Evolutionary conservation across 2,329 filamentous ascomycete genomes (phyloP).

Genomic region (Calonectria crousiana): DNA sequence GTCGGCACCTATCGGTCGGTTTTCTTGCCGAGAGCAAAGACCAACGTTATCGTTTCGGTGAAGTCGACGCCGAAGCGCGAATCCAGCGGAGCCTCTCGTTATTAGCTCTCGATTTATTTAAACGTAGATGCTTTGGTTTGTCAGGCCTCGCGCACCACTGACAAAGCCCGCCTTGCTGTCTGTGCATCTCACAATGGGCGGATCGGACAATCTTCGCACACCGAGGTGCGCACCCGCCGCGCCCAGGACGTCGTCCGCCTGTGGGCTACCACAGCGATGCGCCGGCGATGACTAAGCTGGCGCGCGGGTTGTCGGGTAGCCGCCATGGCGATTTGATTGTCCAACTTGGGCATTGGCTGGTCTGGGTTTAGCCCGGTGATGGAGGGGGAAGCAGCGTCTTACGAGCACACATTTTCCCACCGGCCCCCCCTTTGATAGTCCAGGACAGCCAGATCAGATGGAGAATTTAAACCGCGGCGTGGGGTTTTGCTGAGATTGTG

Average conservation of each 20-base stretch:
- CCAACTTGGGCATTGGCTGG: constrained; percentile 20
- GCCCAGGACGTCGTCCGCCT: neutral
- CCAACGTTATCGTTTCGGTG: neutral
- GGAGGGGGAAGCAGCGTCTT: neutral
- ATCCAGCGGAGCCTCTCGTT: neutral
- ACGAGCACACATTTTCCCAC: neutral
- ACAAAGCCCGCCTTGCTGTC: neutral
- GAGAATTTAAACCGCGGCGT: neutral
- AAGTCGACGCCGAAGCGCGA: neutral
- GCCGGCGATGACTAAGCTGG: constrained; percentile 38
- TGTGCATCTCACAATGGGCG: neutral
- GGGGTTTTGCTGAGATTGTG: neutral
- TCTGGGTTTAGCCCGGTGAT: constrained; percentile 23
- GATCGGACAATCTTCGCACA: neutral
- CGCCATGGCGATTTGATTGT: constrained; percentile 2
- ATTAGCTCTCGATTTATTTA: neutral
- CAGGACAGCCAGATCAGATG: neutral
- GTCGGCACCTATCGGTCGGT: constrained; percentile 23
- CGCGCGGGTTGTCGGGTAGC: constrained; percentile 35
- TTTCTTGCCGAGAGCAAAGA: constrained; percentile 29
- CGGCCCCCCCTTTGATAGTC: constrained; percentile 13
- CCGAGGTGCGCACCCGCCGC: neutral
- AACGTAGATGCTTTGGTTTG: neutral
- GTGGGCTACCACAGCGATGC: neutral
- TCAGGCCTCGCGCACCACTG: neutral